phyloP scores from a whole-genome alignment of 2,329 filamentous ascomycete genomes.

The Neonectria neomacrospora region DNA sequence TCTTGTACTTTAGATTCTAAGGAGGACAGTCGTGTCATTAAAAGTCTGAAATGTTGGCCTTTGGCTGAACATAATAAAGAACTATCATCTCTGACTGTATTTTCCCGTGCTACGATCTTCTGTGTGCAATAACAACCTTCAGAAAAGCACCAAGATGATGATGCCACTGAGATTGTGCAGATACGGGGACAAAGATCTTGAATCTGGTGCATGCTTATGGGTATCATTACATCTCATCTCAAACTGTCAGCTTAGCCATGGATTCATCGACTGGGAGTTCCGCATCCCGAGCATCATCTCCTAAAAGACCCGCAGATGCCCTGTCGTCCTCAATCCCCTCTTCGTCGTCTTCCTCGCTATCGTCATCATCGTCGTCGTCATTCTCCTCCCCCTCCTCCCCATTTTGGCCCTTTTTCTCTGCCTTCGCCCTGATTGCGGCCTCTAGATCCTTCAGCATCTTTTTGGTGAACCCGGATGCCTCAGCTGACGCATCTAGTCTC shows the following conservation, averaged over 20 bases:
- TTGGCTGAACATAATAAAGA: constrained; percentile 38
- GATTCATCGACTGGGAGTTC: constrained; percentile 40
- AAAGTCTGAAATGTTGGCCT: constrained; percentile 36
- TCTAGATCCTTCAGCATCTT: constrained; percentile 97
- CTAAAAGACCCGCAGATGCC: constrained; percentile 35
- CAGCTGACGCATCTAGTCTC: constrained; percentile 86
- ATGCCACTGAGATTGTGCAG: constrained; percentile 3
- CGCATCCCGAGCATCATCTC: constrained; percentile 32
- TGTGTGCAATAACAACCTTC: no score
- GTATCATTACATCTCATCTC: constrained; percentile 39
- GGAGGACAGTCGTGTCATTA: constrained; percentile 41
- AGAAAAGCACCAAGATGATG: not conserved
- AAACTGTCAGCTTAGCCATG: constrained; percentile 46
- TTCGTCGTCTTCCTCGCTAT: constrained; percentile 42
- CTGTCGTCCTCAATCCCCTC: constrained; percentile 33
- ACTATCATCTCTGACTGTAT: constrained; percentile 26
- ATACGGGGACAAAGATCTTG: constrained; percentile 6
- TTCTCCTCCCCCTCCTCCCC: constrained; percentile 47
- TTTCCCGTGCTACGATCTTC: not conserved
- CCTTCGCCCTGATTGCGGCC: constrained; percentile 85
- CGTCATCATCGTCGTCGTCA: constrained; percentile 45
- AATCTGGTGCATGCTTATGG: constrained; percentile 28
- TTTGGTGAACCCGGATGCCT: constrained; percentile 94
- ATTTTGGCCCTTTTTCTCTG: constrained; percentile 57
- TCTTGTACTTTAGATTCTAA: constrained; percentile 56